Evolutionary conservation across 805 yeast species (phyloP).

Genomic region (Kuraishia piskuri): DNA sequence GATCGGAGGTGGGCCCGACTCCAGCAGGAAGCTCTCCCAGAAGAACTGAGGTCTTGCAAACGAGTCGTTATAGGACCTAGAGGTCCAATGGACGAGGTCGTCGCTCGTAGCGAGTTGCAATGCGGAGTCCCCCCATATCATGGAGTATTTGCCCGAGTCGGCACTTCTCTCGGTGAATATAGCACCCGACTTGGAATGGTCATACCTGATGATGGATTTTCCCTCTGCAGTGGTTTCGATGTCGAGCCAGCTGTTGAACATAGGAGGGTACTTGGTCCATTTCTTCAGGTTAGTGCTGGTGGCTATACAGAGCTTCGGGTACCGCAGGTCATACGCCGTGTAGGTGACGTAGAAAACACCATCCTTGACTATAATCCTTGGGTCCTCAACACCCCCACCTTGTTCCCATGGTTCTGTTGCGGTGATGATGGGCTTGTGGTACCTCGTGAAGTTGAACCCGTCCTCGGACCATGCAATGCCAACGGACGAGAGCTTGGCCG

Average conservation of each 20-base stretch:
- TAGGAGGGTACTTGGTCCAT: constrained; percentile 2
- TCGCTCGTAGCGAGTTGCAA: not conserved
- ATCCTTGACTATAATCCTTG: not conserved
- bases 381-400: constrained; percentile 2
- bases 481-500: not conserved
- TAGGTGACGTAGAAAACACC: constrained; percentile 2
- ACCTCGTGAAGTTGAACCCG: not conserved
- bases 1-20: constrained; percentile 2
- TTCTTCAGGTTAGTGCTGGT: not conserved
- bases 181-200: constrained; percentile 1
- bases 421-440: not conserved
- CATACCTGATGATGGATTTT: not conserved
- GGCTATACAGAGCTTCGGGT: not conserved
- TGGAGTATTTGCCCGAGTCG: not conserved
- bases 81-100: not conserved
- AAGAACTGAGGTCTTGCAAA: not conserved
- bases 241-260: not conserved
- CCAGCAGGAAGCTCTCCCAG: constrained; percentile 1
- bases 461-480: constrained; percentile 2
- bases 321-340: not conserved
- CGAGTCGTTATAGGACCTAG: not conserved
- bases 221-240: not conserved
- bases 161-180: not conserved
- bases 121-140: constrained; percentile 2
- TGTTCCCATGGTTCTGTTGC: constrained; percentile 1